phyloP scores from a whole-genome alignment of 176 grass and related monocot genomes.

The Hyparrhenia diplandra region DNA sequence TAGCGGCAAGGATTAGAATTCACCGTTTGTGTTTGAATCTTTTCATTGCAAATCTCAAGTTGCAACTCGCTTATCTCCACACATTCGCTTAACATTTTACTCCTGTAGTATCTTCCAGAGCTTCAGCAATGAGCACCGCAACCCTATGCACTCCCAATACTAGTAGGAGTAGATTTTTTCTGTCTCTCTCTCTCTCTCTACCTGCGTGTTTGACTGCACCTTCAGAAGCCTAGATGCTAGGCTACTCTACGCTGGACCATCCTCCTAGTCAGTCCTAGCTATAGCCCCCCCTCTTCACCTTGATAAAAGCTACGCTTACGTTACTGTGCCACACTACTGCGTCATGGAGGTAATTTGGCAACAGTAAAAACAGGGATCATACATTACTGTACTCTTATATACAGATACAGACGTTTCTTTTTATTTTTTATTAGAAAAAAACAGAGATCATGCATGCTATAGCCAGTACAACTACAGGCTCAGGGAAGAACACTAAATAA shows the following conservation, averaged over 20 bases:
- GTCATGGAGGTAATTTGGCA: background rate
- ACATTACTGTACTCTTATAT: too few relatives aligned
- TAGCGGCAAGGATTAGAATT: background rate
- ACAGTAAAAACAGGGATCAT: constrained; percentile 48
- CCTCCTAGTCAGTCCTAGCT: constrained; percentile 29
- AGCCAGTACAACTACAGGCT: too few relatives aligned
- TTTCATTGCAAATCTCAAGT: too few relatives aligned
- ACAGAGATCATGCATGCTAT: constrained; percentile 18
- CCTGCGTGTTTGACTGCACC: constrained; percentile 42
- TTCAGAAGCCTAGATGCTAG: constrained; percentile 60
- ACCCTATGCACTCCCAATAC: constrained; percentile 1
- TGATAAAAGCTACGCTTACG: constrained; percentile 36
- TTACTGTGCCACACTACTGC: background rate
- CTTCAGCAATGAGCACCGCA: too few relatives aligned
- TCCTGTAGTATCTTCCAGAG: too few relatives aligned
- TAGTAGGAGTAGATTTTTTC: background rate
- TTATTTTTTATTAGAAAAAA: too few relatives aligned
- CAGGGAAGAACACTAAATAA: background rate
- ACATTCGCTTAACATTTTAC: too few relatives aligned
- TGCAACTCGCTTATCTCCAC: too few relatives aligned
- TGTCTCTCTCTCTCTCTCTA: background rate
- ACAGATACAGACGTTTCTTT: background rate
- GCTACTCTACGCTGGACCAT: constrained; percentile 34
- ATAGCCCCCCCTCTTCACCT: constrained; percentile 15
- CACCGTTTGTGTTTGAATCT: background rate